Percentiles rank a stretch among this genome's conserved stretches.
Conservation (phyloP, 73 alveolate genomes). For the Effrenium voratum region DNA sequence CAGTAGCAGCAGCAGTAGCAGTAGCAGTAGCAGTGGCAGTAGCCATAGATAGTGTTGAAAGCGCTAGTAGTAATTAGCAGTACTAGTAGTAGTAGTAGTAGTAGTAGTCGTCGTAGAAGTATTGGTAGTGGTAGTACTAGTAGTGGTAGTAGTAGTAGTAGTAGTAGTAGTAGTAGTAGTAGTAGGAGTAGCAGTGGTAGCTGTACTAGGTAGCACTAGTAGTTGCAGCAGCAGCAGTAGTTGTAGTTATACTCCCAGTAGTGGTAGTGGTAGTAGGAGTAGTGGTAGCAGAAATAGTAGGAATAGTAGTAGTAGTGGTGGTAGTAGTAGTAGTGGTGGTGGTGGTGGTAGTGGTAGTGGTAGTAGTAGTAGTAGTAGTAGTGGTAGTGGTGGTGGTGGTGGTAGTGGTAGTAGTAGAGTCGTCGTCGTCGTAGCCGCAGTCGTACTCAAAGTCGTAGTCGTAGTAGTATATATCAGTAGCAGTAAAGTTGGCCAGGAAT, state of each 20-base stretch:
- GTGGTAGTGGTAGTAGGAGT: not conserved
- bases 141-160: not conserved
- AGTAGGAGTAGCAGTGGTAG: not conserved
- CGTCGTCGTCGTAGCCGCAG: slow-evolving; percentile 11
- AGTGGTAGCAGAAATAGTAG: not conserved
- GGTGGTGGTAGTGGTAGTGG: not conserved
- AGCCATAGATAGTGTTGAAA: not conserved
- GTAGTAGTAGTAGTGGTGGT: not conserved
- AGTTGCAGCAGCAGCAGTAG: not conserved
- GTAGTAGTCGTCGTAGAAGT: slow-evolving; percentile 2
- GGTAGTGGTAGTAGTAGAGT: slow-evolving; percentile 11
- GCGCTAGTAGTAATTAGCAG: not conserved
- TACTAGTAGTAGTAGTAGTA: slow-evolving; percentile 4
- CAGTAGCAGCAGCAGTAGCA: slow-evolving; percentile 29
- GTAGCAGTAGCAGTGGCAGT: slow-evolving; percentile 43
- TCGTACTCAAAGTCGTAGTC: not conserved
- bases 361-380: slow-evolving; percentile 4
- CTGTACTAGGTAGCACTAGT: not conserved
- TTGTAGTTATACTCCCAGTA: not conserved
- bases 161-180: slow-evolving; percentile 26
- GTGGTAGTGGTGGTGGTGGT: not conserved
- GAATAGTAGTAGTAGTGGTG: not conserved
- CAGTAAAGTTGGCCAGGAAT: too few relatives aligned
- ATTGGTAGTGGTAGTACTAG: not conserved
- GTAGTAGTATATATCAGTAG: too few relatives aligned